phyloP scores from a whole-genome alignment of 495 filamentous ascomycete species.

The Xylaria grammica region DNA sequence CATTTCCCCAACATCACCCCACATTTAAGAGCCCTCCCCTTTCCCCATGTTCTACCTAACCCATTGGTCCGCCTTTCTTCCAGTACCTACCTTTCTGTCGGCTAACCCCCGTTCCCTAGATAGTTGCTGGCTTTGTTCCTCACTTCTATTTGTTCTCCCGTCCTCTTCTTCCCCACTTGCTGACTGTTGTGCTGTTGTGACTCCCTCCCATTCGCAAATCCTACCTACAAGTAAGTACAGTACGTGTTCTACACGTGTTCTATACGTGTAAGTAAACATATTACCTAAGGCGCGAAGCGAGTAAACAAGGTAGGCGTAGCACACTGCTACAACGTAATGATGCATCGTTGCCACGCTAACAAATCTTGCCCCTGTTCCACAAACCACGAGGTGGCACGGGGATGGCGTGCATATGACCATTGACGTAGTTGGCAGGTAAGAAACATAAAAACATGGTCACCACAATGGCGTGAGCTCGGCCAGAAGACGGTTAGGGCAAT shows the following conservation, averaged over 20 bases:
- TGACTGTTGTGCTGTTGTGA: background rate
- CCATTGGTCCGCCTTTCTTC: too few species aligned
- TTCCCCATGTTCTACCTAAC: too few species aligned
- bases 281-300: conserved; percentile 17
- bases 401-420: conserved; percentile 9
- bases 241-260: too few species aligned
- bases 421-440: conserved; percentile 21
- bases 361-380: conserved; percentile 22
- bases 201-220: background rate
- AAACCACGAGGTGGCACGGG: conserved; percentile 13
- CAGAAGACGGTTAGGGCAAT: too few species aligned
- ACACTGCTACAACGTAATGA: too few species aligned
- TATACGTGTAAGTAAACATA: too few species aligned
- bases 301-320: too few species aligned
- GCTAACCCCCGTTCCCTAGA: too few species aligned
- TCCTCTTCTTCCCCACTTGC: background rate
- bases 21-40: too few species aligned
- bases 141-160: background rate
- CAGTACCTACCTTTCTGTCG: too few species aligned
- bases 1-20: conserved; percentile 22
- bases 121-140: too few species aligned
- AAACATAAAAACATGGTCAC: conserved; percentile 1
- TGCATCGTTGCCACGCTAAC: conserved; percentile 30
- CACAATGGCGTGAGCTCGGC: background rate
- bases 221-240: conserved; percentile 25